These are phyloP conservation scores for Candida odintsovae DNA, from an alignment of 805 yeast genomes.

Conservation along the genomic window DNA sequence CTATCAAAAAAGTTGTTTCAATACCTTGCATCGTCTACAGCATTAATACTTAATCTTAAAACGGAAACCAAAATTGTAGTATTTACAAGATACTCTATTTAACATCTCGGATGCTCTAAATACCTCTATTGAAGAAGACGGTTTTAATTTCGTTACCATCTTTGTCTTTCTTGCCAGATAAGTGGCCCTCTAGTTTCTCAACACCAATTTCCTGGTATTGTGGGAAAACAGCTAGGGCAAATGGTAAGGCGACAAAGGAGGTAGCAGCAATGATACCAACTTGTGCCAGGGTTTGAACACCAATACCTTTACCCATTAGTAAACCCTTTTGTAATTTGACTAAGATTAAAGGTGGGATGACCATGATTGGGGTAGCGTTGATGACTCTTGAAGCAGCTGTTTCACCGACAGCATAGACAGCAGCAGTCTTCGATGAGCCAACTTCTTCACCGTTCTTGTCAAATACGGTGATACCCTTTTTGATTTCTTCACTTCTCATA, in stretches of 20 bases:
- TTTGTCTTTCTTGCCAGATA: conserved; percentile 54
- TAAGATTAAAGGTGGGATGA: conserved; percentile 81
- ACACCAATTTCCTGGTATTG: conserved; percentile 67
- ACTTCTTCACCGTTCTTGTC: conserved; percentile 60
- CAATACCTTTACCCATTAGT: conserved; percentile 61
- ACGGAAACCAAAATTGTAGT: background rate
- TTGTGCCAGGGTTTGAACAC: conserved; percentile 65
- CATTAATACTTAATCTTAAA: background rate
- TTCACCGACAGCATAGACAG: conserved; percentile 90
- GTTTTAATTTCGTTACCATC: conserved; percentile 50
- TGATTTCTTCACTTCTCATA: conserved; percentile 93
- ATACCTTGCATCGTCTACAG: background rate
- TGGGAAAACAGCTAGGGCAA: conserved; percentile 94
- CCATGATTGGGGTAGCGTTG: conserved; percentile 98
- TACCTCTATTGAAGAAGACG: conserved; percentile 92
- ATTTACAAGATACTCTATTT: background rate
- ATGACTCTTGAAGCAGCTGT: conserved; percentile 94
- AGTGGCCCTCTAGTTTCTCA: conserved; percentile 54
- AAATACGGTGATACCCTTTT: conserved; percentile 72
- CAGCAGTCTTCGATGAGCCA: conserved; percentile 81
- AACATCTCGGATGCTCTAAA: conserved; percentile 34
- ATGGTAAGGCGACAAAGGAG: conserved; percentile 83
- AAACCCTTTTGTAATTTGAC: conserved; percentile 70
- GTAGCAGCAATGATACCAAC: conserved; percentile 82
- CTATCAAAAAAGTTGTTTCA: background rate